Base-by-base conservation (phyloP, 345 rosid genomes). In the Syzygium aqueum region DNA sequence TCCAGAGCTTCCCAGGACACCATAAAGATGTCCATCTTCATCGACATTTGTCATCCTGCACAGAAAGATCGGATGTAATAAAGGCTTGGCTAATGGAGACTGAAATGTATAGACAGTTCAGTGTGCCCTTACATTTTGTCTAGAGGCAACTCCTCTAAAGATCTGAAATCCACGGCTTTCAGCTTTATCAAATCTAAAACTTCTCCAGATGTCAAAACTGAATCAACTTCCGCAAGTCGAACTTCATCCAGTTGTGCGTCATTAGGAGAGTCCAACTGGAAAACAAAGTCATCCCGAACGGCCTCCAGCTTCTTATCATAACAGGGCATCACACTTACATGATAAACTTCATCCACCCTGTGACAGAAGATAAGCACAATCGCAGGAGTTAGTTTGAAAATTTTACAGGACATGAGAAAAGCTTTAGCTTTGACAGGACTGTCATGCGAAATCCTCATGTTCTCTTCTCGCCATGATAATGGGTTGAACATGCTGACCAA, bases 241-340 rank as follows among this genome's bases (percentile, higher is more conserved):
- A 87, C 89, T 65, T 67, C 93, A 59, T 83, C 86, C 21, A 21
- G 63, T 86, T 50, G 53, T 54, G 40, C 88, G 17, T 73, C 92
- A 84, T 83, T 93, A 67, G 85, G 87, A 88, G 92, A 83, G 85
- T 91, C 97, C 53, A 84, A 92, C 84, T 93, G 93, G 87, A 94
- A 95, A 86, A 89, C 91, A 50, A 97, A 97, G 91, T 97, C 97
- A 12, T 96, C 97, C 90, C 99, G 94, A 3, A 94, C 88, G 86
- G 99, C 99, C 92, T 97, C 99, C 5, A 96, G 98, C 95, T 96
- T 97, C 92, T 96, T 97, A 91, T 97, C 99, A 89, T 95, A 96
- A 86, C 99, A 97, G 12, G 99, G 99, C 99, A 97, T 97, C 89
- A 96, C 96, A 37, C 98, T 95, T 85, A 95, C 98, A 92, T 97